Evolutionary conservation across 2,329 filamentous ascomycete genomes (phyloP).

Genomic region (Triangularia setosa): DNA sequence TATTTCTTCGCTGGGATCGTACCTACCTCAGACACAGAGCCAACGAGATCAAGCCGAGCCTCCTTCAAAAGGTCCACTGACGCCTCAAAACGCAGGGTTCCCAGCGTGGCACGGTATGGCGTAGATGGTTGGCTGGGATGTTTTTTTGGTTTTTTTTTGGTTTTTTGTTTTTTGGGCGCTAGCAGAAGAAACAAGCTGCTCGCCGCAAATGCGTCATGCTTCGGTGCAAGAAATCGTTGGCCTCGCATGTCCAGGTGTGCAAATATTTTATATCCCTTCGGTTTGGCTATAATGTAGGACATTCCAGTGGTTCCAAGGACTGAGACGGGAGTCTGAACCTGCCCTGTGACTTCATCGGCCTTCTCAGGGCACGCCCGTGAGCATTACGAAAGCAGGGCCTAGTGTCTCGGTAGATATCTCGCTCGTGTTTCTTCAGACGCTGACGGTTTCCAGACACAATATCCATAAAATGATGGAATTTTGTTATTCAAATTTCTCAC

Average conservation of each 20-base stretch:
- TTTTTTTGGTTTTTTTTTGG: too few relatives aligned
- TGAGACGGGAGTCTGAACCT: too few relatives aligned
- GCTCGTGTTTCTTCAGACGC: background rate
- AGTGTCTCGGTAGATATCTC: background rate
- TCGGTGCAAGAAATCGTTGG: background rate
- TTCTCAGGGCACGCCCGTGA: background rate
- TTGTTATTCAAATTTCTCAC: background rate
- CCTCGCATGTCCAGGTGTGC: background rate
- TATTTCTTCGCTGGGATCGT: background rate
- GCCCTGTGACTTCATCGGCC: constrained; percentile 1
- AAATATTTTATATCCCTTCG: background rate
- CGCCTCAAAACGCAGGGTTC: constrained; percentile 7
- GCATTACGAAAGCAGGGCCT: background rate
- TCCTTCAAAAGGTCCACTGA: background rate
- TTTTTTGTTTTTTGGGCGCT: background rate
- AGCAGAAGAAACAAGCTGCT: background rate
- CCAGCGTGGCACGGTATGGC: constrained; percentile 9
- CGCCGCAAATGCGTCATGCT: constrained; percentile 4
- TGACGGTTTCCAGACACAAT: background rate
- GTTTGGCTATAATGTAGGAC: background rate
- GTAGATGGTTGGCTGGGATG: constrained; percentile 14
- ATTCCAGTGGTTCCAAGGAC: background rate
- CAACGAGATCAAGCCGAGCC: background rate
- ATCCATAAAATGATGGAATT: background rate
- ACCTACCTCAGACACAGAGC: background rate